A percentile compares a stretch with the other conserved stretches of the same genome.
These are phyloP conservation scores for Parathielavia hyrcaniae DNA, from an alignment of 495 filamentous ascomycete genomes.

Conservation along the genomic window DNA sequence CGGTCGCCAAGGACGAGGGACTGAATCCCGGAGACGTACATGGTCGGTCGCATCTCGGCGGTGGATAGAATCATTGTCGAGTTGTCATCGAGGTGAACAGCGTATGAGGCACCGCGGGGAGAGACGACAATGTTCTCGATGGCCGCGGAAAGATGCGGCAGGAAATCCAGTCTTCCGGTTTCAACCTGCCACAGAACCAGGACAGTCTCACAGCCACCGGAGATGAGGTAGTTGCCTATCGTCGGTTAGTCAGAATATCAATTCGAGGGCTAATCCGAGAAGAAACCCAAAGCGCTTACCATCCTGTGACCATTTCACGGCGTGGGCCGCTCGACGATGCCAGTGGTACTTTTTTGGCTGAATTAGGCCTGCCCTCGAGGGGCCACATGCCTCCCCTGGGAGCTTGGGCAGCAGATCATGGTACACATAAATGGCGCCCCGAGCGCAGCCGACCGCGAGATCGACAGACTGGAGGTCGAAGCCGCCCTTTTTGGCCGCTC, in stretches of 20 bases:
- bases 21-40: constrained; percentile 78
- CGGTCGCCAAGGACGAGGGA: constrained; percentile 43
- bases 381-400: constrained; percentile 17
- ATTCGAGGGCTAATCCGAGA: not conserved
- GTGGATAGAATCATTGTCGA: constrained; percentile 83
- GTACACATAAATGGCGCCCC: constrained; percentile 72
- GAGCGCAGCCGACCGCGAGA: constrained; percentile 65
- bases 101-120: constrained; percentile 69
- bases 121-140: constrained; percentile 82
- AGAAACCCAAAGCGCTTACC: constrained; percentile 52
- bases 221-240: constrained; percentile 89
- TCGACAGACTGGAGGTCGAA: constrained; percentile 47
- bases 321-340: constrained; percentile 76
- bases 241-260: constrained; percentile 1
- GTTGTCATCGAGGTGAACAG: constrained; percentile 80
- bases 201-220: constrained; percentile 83
- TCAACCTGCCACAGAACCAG: constrained; percentile 94
- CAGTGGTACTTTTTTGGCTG: constrained; percentile 69
- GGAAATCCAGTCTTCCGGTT: constrained; percentile 66
- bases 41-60: constrained; percentile 70
- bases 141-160: constrained; percentile 80
- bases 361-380: constrained; percentile 34
- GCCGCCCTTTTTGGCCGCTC: constrained; percentile 31
- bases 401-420: constrained; percentile 61
- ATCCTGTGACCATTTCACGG: constrained; percentile 83